Evolutionary conservation across 257 asterid genomes (phyloP).

Genomic region (Petunia axillaris): DNA sequence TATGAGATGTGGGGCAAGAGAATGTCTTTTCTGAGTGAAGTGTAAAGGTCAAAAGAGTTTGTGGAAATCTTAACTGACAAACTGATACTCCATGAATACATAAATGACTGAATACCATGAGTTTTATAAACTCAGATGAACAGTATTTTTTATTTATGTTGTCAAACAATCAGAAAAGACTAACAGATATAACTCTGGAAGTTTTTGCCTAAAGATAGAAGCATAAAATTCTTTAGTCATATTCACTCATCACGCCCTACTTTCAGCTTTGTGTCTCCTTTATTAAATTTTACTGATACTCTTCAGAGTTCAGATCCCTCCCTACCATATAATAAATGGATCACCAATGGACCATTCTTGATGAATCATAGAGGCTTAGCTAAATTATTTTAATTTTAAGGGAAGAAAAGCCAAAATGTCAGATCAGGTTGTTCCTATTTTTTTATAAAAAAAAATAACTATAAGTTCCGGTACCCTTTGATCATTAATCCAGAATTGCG

Average conservation of each 20-base stretch:
- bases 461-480: no score
- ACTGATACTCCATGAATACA: conserved; percentile 30
- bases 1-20: conserved; percentile 7
- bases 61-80: conserved; percentile 46
- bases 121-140: conserved; percentile 26
- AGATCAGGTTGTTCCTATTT: neutral
- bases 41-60: conserved; percentile 46
- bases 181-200: conserved; percentile 32
- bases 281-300: conserved; percentile 13
- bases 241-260: conserved; percentile 13
- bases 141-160: conserved; percentile 19
- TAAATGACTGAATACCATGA: conserved; percentile 26
- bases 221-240: conserved; percentile 47
- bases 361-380: neutral
- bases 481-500: no score
- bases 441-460: no score
- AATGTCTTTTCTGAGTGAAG: conserved; percentile 50
- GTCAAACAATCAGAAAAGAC: conserved; percentile 34
- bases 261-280: conserved; percentile 28
- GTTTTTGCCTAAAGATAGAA: conserved; percentile 46
- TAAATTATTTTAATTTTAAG: neutral
- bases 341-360: neutral
- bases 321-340: neutral
- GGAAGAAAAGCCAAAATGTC: neutral
- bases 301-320: neutral